Base-by-base conservation (phyloP, 768 basidiomycete genomes). In the Pleurotus platypus region DNA sequence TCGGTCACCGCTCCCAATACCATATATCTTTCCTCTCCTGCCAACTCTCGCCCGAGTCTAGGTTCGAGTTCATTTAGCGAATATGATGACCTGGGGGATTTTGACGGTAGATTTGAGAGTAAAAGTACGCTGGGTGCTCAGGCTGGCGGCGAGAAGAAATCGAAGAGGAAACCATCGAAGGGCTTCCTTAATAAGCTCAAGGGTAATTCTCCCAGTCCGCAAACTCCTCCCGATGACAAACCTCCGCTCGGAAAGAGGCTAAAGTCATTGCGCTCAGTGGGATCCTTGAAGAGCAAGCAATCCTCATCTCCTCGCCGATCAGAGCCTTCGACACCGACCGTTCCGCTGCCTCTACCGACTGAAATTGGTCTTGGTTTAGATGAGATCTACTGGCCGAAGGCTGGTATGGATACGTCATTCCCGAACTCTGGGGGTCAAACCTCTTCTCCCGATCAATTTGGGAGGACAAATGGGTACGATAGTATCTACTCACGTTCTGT, bases 81-180 rank as follows among this genome's bases (percentile, higher is more conserved):
- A 62, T 94, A 94, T 61, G 92, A 94, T 60, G 92, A 94, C 70
- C 70, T 94, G 47, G 78, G 84, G 18, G 92, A 94, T 66, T 94
- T 94, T 53, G 89, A 92, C 30, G 92, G 92, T 42, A 81, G 88
- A 7, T 94, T 93, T 61, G 89, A 88, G 62, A 92, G 91, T 64
- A 79, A 77, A 58, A 92, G 89, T 66, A 91, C 90, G 0, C 69
- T 91, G 7, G 87, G 81, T 6, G 76, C 77, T 38, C 63, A 67
- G 45, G 61, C 37, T 35, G 58, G 61, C 46, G 79, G 67, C 64
- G 73, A 78, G 62, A 62, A 66, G 66, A 72, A 72, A 64, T 65
- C 67, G 38, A 77, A 81, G 62, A 74, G 83, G 42, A 90, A 89
- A 65, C 66, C 82, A 15, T 90, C 90, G 13, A 79, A 75, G 59